A percentile compares a stretch with the other conserved stretches of the same genome.
phyloP scores from a whole-genome alignment of 1,284 basidiomycete genomes.

The Cryptococcus sp. region DNA sequence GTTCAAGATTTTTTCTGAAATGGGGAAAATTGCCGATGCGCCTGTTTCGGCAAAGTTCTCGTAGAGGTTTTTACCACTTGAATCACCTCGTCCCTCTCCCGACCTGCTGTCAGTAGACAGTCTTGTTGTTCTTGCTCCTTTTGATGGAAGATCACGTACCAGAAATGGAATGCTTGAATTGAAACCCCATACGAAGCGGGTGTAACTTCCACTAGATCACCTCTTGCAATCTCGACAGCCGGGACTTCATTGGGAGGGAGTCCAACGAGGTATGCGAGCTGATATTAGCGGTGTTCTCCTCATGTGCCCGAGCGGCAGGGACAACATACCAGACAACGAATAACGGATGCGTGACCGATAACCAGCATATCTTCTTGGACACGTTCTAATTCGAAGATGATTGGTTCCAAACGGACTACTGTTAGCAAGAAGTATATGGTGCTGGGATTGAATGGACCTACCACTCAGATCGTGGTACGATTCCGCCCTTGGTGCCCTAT shows the following conservation, averaged over 20 bases:
- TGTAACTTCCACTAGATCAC: constrained; percentile 82
- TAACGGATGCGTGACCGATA: constrained; percentile 89
- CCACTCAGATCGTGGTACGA: constrained; percentile 85
- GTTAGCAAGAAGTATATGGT: background rate
- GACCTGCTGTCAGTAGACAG: constrained; percentile 19
- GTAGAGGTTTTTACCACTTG: constrained; percentile 45
- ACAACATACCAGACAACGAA: constrained; percentile 71
- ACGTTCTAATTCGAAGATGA: constrained; percentile 76
- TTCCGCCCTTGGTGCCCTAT: constrained; percentile 85
- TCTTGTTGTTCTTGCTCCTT: no score
- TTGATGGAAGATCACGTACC: constrained; percentile 48
- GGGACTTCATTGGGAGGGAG: constrained; percentile 95
- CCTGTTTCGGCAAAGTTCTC: constrained; percentile 50
- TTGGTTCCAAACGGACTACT: constrained; percentile 71
- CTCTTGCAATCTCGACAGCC: constrained; percentile 88
- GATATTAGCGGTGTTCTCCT: background rate
- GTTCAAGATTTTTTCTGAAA: constrained; percentile 34
- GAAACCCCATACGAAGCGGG: constrained; percentile 87
- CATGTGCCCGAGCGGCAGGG: constrained; percentile 15
- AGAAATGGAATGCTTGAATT: constrained; percentile 84
- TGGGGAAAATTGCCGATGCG: constrained; percentile 33
- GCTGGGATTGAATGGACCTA: constrained; percentile 41
- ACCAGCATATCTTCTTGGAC: constrained; percentile 72
- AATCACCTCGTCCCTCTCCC: constrained; percentile 46
- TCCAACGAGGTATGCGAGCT: constrained; percentile 81